Evolutionary conservation across 2,329 filamentous ascomycete genomes (phyloP).

Genomic region (Aspergillus glaucus): DNA sequence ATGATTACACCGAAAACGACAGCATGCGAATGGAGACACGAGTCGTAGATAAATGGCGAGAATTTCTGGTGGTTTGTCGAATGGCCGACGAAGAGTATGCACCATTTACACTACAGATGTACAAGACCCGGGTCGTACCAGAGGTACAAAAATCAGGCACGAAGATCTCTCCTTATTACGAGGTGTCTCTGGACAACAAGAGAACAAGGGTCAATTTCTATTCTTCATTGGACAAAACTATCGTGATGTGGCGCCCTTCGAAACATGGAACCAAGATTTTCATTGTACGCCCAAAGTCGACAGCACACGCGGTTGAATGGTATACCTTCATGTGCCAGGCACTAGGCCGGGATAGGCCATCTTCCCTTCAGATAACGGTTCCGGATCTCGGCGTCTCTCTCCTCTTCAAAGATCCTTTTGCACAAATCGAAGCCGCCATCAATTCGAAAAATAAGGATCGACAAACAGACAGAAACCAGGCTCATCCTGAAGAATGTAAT

Average conservation of each 20-base stretch:
- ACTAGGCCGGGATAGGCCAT: slow-evolving; percentile 53
- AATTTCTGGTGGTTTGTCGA: slow-evolving; percentile 58
- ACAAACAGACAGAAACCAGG: slow-evolving; percentile 38
- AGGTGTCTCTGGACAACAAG: slow-evolving; percentile 51
- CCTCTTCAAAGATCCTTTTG: slow-evolving; percentile 55
- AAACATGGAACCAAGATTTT: slow-evolving; percentile 53
- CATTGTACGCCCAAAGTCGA: slow-evolving; percentile 57
- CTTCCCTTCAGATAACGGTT: slow-evolving; percentile 54
- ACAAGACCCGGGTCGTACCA: slow-evolving; percentile 58
- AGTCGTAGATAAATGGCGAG: slow-evolving; percentile 58
- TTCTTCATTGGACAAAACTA: slow-evolving; percentile 60
- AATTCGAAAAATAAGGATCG: slow-evolving; percentile 35
- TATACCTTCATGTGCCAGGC: slow-evolving; percentile 59
- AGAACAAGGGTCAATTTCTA: slow-evolving; percentile 56
- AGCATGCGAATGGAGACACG: slow-evolving; percentile 54
- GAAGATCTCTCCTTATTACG: slow-evolving; percentile 50
- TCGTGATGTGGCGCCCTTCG: slow-evolving; percentile 56
- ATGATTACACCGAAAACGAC: slow-evolving; percentile 59
- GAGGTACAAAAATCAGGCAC: slow-evolving; percentile 50
- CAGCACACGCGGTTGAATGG: slow-evolving; percentile 60
- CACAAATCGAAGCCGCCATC: slow-evolving; percentile 41
- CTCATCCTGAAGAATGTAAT: slow-evolving; percentile 40
- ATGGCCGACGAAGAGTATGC: slow-evolving; percentile 50
- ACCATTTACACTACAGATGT: slow-evolving; percentile 54
- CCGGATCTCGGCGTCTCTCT: slow-evolving; percentile 58